These are phyloP conservation scores for Penicillium crystallinum DNA, from an alignment of 495 filamentous ascomycete species.

Conservation along the genomic window DNA sequence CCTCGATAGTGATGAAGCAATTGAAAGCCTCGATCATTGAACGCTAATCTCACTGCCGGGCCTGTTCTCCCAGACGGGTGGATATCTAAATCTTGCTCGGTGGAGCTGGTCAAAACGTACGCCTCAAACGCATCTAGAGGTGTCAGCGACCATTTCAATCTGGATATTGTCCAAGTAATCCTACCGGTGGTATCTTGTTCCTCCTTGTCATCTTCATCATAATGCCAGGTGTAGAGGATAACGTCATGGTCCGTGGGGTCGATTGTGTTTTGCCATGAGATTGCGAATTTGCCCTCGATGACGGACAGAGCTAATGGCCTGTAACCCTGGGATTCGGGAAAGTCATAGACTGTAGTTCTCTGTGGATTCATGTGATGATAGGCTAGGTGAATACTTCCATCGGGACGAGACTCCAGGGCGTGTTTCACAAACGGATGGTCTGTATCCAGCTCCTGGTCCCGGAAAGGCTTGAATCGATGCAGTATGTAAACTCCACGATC, in stretches of 20 bases:
- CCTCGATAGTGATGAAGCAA: slow-evolving; percentile 31
- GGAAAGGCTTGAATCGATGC: slow-evolving; percentile 27
- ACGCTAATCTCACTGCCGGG: slow-evolving; percentile 28
- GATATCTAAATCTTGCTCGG: background rate
- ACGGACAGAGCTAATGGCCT: slow-evolving; percentile 31
- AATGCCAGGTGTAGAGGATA: slow-evolving; percentile 21
- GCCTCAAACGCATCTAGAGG: slow-evolving; percentile 5
- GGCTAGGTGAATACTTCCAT: slow-evolving; percentile 26
- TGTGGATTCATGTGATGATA: slow-evolving; percentile 17
- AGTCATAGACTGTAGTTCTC: slow-evolving; percentile 22
- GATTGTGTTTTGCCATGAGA: slow-evolving; percentile 38
- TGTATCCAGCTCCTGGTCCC: slow-evolving; percentile 18
- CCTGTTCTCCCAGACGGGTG: slow-evolving; percentile 8
- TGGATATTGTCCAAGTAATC: background rate
- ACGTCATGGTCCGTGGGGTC: slow-evolving; percentile 24
- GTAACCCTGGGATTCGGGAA: slow-evolving; percentile 27
- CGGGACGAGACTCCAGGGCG: slow-evolving; percentile 19
- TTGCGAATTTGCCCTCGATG: slow-evolving; percentile 28
- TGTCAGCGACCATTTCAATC: background rate
- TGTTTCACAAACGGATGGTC: slow-evolving; percentile 36
- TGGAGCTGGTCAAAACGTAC: background rate
- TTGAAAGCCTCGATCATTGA: slow-evolving; percentile 37
- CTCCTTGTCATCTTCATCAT: background rate
- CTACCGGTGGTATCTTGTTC: background rate
- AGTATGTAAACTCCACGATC: slow-evolving; percentile 25